Base-by-base conservation (phyloP, 768 basidiomycete species). In the Asterophora lycoperdoides region DNA sequence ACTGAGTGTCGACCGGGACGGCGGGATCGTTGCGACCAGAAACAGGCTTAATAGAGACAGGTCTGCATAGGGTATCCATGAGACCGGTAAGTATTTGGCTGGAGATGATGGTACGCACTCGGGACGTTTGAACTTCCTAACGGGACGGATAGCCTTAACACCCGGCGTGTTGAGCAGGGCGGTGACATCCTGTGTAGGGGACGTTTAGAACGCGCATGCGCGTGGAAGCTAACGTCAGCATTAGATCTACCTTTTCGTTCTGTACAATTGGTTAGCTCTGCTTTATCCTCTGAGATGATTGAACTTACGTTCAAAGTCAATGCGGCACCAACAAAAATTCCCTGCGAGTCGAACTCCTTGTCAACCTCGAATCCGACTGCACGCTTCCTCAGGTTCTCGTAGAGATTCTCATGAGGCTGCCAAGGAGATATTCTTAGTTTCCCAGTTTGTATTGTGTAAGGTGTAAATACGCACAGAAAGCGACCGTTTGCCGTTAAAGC, bases 251-350 rank as follows among this genome's bases (percentile, higher is more conserved):
- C 53, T 64, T 62, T 8, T 64, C 47, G 55, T 67, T 60, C 54
- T 64, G 26, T 8, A 35, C 11, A 18, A 47, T 32, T 14, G 13
- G 28, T 47, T 32, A 42, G 7, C 15, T 38, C 15, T 17, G 29
- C 41, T 35, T 14, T 6, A 49, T 19, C n/a, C 19, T 26, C 9
- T 3, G 36, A 3, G 20, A 32, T 20, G 23, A 41, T 40, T 35
- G 43, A 6, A 68, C 70, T 53, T 46, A 75, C 77, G 32, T 64
- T 59, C 30, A 85, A 56, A 17, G 73, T 73, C 42, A 85, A 55
- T 33, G 78, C 70, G 23, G 78, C 83, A 4, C 84, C 84, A 23
- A 80, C 65, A 57, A 86, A 84, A 10, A 86, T 51, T 0, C 73
- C 77, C 3, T 68, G 64, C 0, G 71, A 56, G 45, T 82, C 69